These are phyloP conservation scores for Colletotrichum tabaci DNA, from an alignment of 2,329 filamentous ascomycete genomes.

Conservation along the genomic window DNA sequence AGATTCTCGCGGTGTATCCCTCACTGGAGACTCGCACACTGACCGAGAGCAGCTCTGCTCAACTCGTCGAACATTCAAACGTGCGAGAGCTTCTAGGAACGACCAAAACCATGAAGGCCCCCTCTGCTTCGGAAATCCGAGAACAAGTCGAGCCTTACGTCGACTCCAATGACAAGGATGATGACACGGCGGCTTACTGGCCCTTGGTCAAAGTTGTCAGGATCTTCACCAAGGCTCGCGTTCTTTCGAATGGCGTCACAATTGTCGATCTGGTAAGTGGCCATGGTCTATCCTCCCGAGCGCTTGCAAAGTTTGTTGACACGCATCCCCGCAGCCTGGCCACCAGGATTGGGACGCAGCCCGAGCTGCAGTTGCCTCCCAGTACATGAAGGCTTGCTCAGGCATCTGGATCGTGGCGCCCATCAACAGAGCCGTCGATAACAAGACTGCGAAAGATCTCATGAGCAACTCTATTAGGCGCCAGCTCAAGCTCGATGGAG, in stretches of 20 bases:
- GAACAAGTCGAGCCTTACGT: conserved; percentile 2
- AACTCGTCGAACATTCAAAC: background rate
- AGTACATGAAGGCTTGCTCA: conserved; percentile 73
- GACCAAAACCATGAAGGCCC: background rate
- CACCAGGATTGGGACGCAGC: conserved; percentile 73
- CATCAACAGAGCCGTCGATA: conserved; percentile 72
- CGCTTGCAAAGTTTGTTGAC: conserved; percentile 19
- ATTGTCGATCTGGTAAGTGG: conserved; percentile 17
- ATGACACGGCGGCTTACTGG: conserved; percentile 54
- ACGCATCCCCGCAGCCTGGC: conserved; percentile 58
- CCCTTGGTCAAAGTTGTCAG: conserved; percentile 52
- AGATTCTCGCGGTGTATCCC: conserved; percentile 63
- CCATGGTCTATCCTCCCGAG: fast-evolving
- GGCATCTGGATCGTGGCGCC: conserved; percentile 74
- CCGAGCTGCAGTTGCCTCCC: conserved; percentile 68
- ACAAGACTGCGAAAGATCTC: conserved; percentile 70
- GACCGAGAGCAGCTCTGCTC: fast-evolving
- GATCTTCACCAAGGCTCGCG: conserved; percentile 13
- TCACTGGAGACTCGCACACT: conserved; percentile 11
- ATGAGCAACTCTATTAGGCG: conserved; percentile 71
- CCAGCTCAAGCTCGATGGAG: conserved; percentile 72
- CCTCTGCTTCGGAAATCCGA: background rate
- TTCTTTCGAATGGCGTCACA: background rate
- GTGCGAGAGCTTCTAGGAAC: background rate
- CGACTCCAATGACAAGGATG: conserved; percentile 12